Base-by-base conservation (phyloP, 108 stramenopile species). In the Epithemia pelagica region DNA sequence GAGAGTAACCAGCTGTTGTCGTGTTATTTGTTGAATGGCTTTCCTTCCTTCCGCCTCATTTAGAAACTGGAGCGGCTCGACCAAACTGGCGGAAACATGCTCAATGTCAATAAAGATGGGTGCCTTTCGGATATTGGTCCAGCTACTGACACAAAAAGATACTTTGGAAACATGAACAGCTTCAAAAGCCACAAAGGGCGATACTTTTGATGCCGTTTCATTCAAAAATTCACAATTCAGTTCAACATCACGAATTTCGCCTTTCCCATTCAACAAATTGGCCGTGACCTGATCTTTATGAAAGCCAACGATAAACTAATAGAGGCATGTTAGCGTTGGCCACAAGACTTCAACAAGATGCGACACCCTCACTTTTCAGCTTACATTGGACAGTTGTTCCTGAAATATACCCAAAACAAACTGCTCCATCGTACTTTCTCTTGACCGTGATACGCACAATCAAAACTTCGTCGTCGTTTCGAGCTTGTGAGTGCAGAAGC, bases 341-440 rank as follows among this genome's bases (percentile, higher is more conserved):
- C 32, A 2, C 18, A 21, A 31, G 57, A 58, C 8, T 1, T 31
- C 20, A 1, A 61, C 3, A 54, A 23, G 61, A 21, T 2, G 56
- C 18, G n/a, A 30, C 2, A 3, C 57, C 7, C 32, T n/a, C n/a
- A n/a, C n/a, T n/a, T n/a, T n/a, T 30, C 66, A 30, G 54, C 72
- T 28, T 64, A 90, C 74, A 66, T 83, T 88, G 54, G 87, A 81
- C 1, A 92, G 80, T 52, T 92, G 88, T 59, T 92, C 88, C 23
- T 79, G 81, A 59, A 92, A 89, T 55, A 87, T 71, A 28, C 85
- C 86, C 23, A 92, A 58, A 3, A 92, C 81, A 53, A 85, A 78
- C 69, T 78, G 78, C 74, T 92, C 91, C 91, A 92, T 92, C 18
- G 37, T 46, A n/a, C n/a, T n/a, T n/a, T n/a, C n/a, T n/a, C n/a